Percentiles rank a stretch among this genome's conserved stretches.
Evolutionary conservation across 2,329 filamentous ascomycete genomes (phyloP).

Genomic region (Colletotrichum incanum): DNA sequence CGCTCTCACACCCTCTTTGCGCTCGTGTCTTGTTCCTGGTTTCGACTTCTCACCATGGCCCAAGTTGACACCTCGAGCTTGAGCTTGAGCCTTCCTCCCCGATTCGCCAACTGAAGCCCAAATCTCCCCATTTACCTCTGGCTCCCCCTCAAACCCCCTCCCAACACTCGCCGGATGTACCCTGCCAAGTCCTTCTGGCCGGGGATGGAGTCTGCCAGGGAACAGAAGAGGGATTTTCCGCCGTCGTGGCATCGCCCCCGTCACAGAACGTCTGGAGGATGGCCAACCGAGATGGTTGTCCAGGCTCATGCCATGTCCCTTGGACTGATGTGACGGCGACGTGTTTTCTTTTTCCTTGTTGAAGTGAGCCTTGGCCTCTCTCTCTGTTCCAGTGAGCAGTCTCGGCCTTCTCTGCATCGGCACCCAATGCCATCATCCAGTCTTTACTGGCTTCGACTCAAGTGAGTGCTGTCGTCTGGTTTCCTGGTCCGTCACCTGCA

Average conservation of each 20-base stretch:
- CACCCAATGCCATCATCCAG: conserved; percentile 8
- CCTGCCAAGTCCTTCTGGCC: conserved; percentile 27
- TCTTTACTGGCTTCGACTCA: background rate
- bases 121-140: conserved; percentile 14
- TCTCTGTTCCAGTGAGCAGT: conserved; percentile 5
- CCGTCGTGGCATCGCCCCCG: conserved; percentile 28
- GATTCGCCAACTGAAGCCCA: conserved; percentile 28
- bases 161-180: conserved; percentile 20
- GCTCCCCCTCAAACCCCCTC: conserved; percentile 14
- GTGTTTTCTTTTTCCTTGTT: conserved; percentile 25
- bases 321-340: conserved; percentile 15
- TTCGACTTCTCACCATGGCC: conserved; percentile 23
- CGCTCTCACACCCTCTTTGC: conserved; percentile 31
- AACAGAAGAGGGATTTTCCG: conserved; percentile 33
- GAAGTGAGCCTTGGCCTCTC: conserved; percentile 7
- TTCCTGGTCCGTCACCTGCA: conserved; percentile 14
- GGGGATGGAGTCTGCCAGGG: conserved; percentile 30
- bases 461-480: conserved; percentile 27
- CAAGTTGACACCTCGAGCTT: conserved; percentile 8
- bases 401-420: background rate
- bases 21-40: conserved; percentile 27
- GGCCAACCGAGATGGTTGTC: conserved; percentile 33
- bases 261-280: conserved; percentile 18
- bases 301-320: background rate
- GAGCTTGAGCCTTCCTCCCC: conserved; percentile 27